Conservation (phyloP, 257 asterid species). For the Ligustrum vulgare region DNA sequence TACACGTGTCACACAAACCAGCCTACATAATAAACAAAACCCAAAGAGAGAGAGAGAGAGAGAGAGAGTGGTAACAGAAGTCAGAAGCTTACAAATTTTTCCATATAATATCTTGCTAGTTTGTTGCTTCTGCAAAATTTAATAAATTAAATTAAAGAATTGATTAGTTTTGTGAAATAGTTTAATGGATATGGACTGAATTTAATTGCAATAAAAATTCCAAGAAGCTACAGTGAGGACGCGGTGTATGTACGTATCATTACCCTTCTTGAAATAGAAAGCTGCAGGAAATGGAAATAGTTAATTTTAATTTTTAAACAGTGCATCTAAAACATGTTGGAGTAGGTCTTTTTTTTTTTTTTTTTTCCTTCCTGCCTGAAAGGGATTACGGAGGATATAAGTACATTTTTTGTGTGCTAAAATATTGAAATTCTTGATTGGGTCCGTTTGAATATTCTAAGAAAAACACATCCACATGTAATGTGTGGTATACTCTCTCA, state of each 20-base stretch:
- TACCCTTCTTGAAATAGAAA: neutral
- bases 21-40: neutral
- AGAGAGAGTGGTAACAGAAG: too few relatives aligned
- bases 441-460: neutral
- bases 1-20: neutral
- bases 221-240: too few relatives aligned
- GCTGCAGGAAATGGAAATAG: neutral
- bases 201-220: neutral
- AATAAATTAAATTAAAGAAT: neutral
- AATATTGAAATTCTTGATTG: neutral
- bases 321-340: too few relatives aligned
- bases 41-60: neutral
- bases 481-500: too few relatives aligned
- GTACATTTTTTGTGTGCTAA: too few relatives aligned
- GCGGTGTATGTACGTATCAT: too few relatives aligned
- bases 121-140: neutral
- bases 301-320: too few relatives aligned
- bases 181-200: neutral
- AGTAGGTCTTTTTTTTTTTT: too few relatives aligned
- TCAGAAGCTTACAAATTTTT: neutral
- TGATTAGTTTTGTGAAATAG: neutral
- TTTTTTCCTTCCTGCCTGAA: neutral
- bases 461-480: neutral
- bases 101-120: neutral
- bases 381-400: neutral